Conservation (phyloP, 169 alveolate genomes). For the Theileria parva region DNA sequence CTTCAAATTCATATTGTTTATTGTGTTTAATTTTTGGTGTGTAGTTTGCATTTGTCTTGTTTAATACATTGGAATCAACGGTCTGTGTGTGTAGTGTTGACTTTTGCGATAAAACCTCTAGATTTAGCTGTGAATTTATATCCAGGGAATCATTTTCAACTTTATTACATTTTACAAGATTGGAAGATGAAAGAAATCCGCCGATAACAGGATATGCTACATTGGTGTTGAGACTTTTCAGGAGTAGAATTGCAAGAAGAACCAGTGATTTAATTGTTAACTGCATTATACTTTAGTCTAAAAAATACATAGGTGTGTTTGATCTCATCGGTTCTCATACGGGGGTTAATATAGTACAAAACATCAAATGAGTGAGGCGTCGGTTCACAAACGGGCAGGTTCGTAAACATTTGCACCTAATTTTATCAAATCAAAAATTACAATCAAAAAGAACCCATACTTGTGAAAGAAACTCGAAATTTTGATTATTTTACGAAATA, state of each 20-base stretch:
- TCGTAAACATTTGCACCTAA: not conserved
- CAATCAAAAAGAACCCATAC: not conserved
- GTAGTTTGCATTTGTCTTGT: not conserved
- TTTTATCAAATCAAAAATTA: no score
- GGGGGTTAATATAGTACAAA: not conserved
- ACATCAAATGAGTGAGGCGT: not conserved
- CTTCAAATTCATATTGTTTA: not conserved
- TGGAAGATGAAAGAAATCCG: not conserved
- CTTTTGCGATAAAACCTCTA: constrained; percentile 1
- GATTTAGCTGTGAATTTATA: not conserved
- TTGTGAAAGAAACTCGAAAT: not conserved
- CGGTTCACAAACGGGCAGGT: not conserved
- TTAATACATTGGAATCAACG: constrained; percentile 1
- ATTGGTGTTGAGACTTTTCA: not conserved
- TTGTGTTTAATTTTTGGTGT: not conserved
- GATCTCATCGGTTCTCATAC: not conserved
- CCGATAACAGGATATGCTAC: not conserved
- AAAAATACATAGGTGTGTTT: not conserved
- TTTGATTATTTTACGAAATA: not conserved
- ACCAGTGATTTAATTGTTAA: not conserved
- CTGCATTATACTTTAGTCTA: constrained; percentile 6
- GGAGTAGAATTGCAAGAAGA: not conserved
- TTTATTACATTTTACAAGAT: not conserved
- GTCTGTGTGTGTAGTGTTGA: constrained; percentile 1
- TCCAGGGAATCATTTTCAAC: not conserved